Base-by-base conservation (phyloP, 73 alveolate species). In the Durusdinium trenchii region DNA sequence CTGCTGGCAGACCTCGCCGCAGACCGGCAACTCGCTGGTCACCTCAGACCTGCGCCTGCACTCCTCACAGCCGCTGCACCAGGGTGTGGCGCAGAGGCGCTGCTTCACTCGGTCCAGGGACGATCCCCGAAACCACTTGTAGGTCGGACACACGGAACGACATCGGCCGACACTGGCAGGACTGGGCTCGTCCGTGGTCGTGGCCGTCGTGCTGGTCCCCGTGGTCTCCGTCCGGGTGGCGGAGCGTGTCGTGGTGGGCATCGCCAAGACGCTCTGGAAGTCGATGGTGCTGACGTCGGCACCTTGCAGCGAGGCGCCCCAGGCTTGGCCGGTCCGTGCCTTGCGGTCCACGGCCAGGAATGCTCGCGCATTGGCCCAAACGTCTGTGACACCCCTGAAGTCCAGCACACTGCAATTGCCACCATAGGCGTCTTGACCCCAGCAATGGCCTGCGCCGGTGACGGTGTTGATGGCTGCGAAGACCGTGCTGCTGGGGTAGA, bases 271-370 rank as follows among this genome's bases (percentile, higher is more conserved):
- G 10, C 50, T 32, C 43, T 62, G 84, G 32, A 87, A 87, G 51
- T 62, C 30, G 32, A 87, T 84, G 28, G 43, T 40, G 40, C 52
- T 28, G 6, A 71, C 69, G 48, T 89, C 51, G n/a, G 86, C 96
- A 3, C 96, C 96, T 42, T 67, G 96, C 40, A 86, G n/a, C n/a
- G 86, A 3, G 78, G 69, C 6, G 28, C 96, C 96, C 96, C 96
- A 89, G 16, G 96, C 85, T 28, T n/a, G 76, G 40, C 94, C 94
- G 10, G 16, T 50, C 14, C 57, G 73, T n/a, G n/a, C n/a, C 52
- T 62, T 71, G 64, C 52, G 28, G 71, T 69, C 43, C 35, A 89
- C 61, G 6, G 96, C 96, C 26, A 64, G 86, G 71, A 89, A 89
- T 7, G 96, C 96, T 28, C 82, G 64, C 14, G 78, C 47, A 43